A percentile compares a stretch with the other conserved stretches of the same genome.
These are phyloP conservation scores for Annulohypoxylon maeteangense DNA, from an alignment of 495 filamentous ascomycete genomes.

Conservation along the genomic window DNA sequence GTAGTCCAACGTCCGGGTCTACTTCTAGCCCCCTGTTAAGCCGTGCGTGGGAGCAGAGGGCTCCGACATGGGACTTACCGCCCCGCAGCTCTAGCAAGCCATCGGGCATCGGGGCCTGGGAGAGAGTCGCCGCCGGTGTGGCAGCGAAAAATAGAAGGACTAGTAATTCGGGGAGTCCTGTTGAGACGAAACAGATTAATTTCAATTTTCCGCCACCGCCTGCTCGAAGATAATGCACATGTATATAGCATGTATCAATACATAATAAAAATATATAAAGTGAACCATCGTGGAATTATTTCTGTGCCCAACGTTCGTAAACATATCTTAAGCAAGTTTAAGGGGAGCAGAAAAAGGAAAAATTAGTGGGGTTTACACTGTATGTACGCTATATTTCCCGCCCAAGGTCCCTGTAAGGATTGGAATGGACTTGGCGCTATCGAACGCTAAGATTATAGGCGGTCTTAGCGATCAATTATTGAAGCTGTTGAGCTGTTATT, in stretches of 20 bases:
- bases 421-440: no score
- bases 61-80: slow-evolving; percentile 29
- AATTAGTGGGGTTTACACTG: no score
- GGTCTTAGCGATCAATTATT: no score
- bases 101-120: slow-evolving; percentile 28
- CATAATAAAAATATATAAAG: no score
- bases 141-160: slow-evolving; percentile 36
- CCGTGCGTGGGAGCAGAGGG: slow-evolving; percentile 40
- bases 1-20: slow-evolving; percentile 49
- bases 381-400: no score
- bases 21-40: slow-evolving; percentile 50
- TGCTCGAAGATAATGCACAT: slow-evolving; percentile 20
- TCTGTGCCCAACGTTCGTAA: no score
- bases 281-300: no score
- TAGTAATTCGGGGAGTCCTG: slow-evolving; percentile 45
- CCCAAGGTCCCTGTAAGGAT: no score
- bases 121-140: slow-evolving; percentile 31
- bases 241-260: slow-evolving; percentile 13
- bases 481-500: no score
- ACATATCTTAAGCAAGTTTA: no score
- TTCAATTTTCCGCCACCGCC: slow-evolving; percentile 47
- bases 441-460: no score
- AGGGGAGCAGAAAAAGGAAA: no score
- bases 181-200: slow-evolving; percentile 45
- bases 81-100: slow-evolving; percentile 28